A percentile compares a stretch with the other conserved stretches of the same genome.
phyloP scores from a whole-genome alignment of 805 yeast species.

The Nakazawaea pomicola region DNA sequence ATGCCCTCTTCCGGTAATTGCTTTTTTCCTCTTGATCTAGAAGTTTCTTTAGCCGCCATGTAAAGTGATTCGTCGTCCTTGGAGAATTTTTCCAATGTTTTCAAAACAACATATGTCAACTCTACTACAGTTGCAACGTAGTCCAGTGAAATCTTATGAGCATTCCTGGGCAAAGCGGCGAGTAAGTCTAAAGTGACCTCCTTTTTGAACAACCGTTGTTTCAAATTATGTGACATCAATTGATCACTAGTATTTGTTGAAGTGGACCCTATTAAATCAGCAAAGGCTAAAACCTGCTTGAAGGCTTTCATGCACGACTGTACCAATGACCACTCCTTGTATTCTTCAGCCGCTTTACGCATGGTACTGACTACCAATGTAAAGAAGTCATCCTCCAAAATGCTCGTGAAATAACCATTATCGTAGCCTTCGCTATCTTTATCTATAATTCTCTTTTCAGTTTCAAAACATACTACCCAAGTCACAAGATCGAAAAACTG shows the following conservation, averaged over 20 bases:
- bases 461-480: slow-evolving; percentile 75
- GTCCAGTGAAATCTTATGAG: slow-evolving; percentile 57
- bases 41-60: slow-evolving; percentile 5
- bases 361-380: slow-evolving; percentile 44
- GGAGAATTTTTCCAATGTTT: slow-evolving; percentile 61
- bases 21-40: slow-evolving; percentile 9
- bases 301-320: slow-evolving; percentile 69
- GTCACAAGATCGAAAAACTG: slow-evolving; percentile 57
- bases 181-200: slow-evolving; percentile 53
- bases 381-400: slow-evolving; percentile 57
- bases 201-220: slow-evolving; percentile 66
- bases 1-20: slow-evolving; percentile 26
- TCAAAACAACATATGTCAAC: slow-evolving; percentile 58
- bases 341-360: slow-evolving; percentile 29
- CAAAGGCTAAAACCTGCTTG: slow-evolving; percentile 50
- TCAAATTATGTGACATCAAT: slow-evolving; percentile 45
- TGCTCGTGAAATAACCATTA: slow-evolving; percentile 45
- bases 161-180: slow-evolving; percentile 55
- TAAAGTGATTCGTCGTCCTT: slow-evolving; percentile 31
- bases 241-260: slow-evolving; percentile 30
- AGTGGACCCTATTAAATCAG: slow-evolving; percentile 28
- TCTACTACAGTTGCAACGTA: slow-evolving; percentile 60
- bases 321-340: slow-evolving; percentile 51
- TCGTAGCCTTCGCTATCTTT: slow-evolving; percentile 14
- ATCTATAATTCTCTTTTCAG: slow-evolving; percentile 5